Conservation (phyloP, 345 rosid genomes). For the Dimocarpus longan region DNA sequence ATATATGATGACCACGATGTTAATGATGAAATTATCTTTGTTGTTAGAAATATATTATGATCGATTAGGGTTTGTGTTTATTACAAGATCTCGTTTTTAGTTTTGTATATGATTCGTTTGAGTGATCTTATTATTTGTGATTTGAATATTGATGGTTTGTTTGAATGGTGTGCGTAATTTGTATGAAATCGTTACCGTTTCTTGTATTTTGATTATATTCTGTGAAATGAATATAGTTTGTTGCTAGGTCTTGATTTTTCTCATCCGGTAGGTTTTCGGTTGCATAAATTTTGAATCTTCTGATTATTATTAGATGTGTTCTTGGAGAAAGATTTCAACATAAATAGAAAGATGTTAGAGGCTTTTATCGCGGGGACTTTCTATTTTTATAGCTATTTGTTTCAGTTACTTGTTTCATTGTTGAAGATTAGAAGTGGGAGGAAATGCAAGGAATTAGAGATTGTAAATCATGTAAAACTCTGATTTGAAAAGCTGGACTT, state of each 20-base stretch:
- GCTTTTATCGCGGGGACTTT: no score
- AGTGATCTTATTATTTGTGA: not conserved
- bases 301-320: not conserved
- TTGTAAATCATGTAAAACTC: no score
- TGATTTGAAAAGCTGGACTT: not conserved
- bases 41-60: not conserved
- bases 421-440: no score
- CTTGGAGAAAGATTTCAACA: no score
- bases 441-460: no score
- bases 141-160: not conserved
- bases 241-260: no score
- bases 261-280: no score
- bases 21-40: not conserved
- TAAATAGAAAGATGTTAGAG: no score
- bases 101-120: not conserved
- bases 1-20: constrained; percentile 19
- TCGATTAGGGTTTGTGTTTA: constrained; percentile 15
- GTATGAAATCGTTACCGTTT: not conserved
- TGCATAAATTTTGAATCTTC: not conserved
- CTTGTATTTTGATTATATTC: no score
- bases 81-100: constrained; percentile 2
- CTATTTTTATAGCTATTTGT: no score
- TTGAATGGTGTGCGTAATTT: not conserved
- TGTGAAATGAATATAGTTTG: no score
- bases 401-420: not conserved